Evolutionary conservation across 768 basidiomycete genomes (phyloP).

Genomic region (Trametes sanguinea): DNA sequence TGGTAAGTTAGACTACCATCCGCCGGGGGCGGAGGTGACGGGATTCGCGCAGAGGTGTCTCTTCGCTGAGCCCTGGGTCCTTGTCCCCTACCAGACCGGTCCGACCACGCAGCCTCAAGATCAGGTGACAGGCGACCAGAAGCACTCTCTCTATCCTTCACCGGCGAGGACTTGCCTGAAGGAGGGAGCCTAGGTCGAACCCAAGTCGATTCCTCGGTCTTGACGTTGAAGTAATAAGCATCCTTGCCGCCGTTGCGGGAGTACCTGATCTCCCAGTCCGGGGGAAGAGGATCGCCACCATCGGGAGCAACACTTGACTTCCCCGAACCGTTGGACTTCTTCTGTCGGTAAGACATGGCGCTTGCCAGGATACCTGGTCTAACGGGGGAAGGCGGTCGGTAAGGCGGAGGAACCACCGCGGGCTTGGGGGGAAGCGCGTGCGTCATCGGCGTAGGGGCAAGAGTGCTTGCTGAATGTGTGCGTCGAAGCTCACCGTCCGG

Average conservation of each 20-base stretch:
- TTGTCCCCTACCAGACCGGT: conserved; percentile 28
- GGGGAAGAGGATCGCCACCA: conserved; percentile 44
- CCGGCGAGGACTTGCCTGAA: conserved; percentile 29
- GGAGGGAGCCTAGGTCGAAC: conserved; percentile 42
- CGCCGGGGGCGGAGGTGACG: conserved; percentile 4
- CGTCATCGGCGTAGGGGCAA: conserved; percentile 36
- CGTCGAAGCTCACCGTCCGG: conserved; percentile 28
- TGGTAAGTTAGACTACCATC: conserved; percentile 46
- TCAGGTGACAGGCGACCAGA: conserved; percentile 30
- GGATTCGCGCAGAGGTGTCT: conserved; percentile 3
- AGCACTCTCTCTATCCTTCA: conserved; percentile 24
- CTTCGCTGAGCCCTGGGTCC: conserved; percentile 19
- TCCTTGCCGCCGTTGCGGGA: conserved; percentile 48
- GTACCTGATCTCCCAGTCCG: conserved; percentile 61
- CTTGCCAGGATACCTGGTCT: conserved; percentile 62
- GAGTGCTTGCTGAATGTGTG: conserved; percentile 38
- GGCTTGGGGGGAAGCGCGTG: conserved; percentile 74
- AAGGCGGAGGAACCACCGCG: conserved; percentile 49
- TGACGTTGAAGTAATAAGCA: conserved; percentile 59
- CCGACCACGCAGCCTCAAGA: conserved; percentile 26
- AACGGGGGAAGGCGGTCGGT: conserved; percentile 50
- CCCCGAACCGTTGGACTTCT: conserved; percentile 39
- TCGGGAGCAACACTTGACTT: conserved; percentile 25
- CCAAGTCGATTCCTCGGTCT: conserved; percentile 62
- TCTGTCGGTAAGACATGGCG: conserved; percentile 57